These are phyloP conservation scores for Apiotrichum montevideense DNA, from an alignment of 1,284 basidiomycete genomes.

Conservation along the genomic window DNA sequence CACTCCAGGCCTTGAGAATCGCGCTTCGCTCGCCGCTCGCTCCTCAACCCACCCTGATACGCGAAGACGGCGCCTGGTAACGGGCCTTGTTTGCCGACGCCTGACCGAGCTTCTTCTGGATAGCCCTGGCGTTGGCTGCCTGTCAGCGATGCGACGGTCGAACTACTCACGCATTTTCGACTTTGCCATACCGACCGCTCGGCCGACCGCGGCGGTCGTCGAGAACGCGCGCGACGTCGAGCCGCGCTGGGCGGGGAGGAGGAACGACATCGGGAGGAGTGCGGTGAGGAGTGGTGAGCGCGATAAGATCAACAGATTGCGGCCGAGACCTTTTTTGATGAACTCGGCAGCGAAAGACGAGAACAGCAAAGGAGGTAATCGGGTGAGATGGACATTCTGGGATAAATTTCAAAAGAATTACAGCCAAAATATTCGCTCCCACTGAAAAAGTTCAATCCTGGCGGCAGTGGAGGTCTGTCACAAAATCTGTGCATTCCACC, in stretches of 20 bases:
- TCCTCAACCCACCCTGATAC: conserved; percentile 4
- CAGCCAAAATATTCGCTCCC: conserved; percentile 11
- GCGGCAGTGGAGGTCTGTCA: conserved; percentile 9
- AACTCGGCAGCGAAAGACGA: background rate
- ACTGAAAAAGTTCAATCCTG: conserved; percentile 10
- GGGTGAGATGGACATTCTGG: background rate
- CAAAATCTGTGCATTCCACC: background rate
- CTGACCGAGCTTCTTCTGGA: no score
- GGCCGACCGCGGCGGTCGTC: conserved; percentile 15
- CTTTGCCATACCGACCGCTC: no score
- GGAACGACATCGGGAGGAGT: conserved; percentile 10
- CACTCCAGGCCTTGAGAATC: background rate
- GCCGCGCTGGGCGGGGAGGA: conserved; percentile 8
- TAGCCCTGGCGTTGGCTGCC: no score
- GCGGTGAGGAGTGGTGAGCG: background rate
- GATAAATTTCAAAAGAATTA: conserved; percentile 12
- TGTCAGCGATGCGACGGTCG: no score
- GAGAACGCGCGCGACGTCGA: conserved; percentile 7
- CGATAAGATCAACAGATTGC: no score
- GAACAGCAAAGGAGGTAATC: background rate
- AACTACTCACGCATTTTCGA: no score
- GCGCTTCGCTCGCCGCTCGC: no score
- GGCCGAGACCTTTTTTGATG: no score
- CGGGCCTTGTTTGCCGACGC: background rate
- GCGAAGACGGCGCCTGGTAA: background rate